phyloP scores from a whole-genome alignment of 139 green algal species.

The Tetraselmis striata region DNA sequence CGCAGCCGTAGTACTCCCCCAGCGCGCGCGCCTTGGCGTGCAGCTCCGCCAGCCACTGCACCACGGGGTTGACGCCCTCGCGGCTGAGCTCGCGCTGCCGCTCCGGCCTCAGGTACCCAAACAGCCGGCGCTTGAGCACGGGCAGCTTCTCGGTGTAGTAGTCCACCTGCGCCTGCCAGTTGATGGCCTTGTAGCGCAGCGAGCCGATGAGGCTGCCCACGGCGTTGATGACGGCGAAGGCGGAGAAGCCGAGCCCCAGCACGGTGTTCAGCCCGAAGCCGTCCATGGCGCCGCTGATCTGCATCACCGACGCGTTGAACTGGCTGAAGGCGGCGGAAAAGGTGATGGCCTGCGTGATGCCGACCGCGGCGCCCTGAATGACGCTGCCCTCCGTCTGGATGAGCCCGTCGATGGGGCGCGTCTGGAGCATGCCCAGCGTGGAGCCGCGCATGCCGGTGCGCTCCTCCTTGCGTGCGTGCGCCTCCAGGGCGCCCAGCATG shows the following conservation, averaged over 20 bases:
- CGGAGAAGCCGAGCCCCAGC: not conserved
- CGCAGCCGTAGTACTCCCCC: not conserved
- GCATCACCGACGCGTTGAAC: not conserved
- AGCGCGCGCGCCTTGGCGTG: not conserved
- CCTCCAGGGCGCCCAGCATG: not conserved
- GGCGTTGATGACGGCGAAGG: not conserved
- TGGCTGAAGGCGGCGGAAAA: not conserved
- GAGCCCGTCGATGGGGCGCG: not conserved
- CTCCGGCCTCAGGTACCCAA: not conserved
- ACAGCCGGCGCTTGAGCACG: not conserved
- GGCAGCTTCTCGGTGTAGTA: not conserved
- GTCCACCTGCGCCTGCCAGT: not conserved
- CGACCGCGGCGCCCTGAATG: not conserved
- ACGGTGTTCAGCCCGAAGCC: not conserved
- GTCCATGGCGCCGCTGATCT: not conserved
- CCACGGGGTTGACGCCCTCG: not conserved
- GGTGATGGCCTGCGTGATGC: not conserved
- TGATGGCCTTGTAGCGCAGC: not conserved
- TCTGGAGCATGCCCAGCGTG: not conserved
- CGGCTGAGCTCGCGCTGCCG: not conserved
- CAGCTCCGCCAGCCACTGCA: not conserved
- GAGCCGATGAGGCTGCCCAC: not conserved
- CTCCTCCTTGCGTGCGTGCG: not conserved
- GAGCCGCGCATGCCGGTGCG: not conserved
- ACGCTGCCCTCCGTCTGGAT: not conserved